Evolutionary conservation across 2,329 filamentous ascomycete genomes (phyloP), one percentile per base, ranked within the genome.

Genomic region (Coniella lustricola): DNA sequence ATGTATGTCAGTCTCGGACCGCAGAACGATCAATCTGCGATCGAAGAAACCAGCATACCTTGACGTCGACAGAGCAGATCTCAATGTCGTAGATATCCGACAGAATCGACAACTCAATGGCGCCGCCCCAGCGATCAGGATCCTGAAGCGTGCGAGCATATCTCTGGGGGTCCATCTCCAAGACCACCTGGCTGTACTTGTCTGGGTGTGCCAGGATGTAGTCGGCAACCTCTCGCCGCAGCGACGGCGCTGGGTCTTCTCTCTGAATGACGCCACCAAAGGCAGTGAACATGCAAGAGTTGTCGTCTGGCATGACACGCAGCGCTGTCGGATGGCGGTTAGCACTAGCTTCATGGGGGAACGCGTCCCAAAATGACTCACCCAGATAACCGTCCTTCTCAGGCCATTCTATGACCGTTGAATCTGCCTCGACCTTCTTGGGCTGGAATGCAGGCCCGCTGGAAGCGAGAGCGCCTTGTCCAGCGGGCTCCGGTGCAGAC

Each of bases 281-380:
- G 0, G 91, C 90, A 22, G 90, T 86, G 67, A 96, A 97, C 60
- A 97, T 82, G 67, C 91, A 97, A 50, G 84, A 89, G 66, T 96
- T 96, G 66, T 97, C 91, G 61, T 96, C 91, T 4, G 90, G 89
- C 91, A 97, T 96, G 44, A 97, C 87, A 13, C 91, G 84, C 16
- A 96, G 77, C 8, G 94, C 85, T 81, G 37, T 21, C 2, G 14
- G 13, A 16, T 79, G 65, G 1, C 73, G 77, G 40, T 68, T 61
- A 48, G 59, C 51, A 17, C 66, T 65, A n/a, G 18, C 13, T 34
- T 7, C 4, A n/a, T 13, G 2, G 18, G 18, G 16, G 2, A 14
- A 21, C n/a, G 33, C n/a, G 12, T 13, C n/a, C n/a, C 7, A 20
- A 12, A 10, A 13, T 8, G 18, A 59, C 67, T 53, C 61, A 77